Evolutionary conservation across 2,329 filamentous ascomycete genomes (phyloP).

Genomic region (Daldinia sp.): DNA sequence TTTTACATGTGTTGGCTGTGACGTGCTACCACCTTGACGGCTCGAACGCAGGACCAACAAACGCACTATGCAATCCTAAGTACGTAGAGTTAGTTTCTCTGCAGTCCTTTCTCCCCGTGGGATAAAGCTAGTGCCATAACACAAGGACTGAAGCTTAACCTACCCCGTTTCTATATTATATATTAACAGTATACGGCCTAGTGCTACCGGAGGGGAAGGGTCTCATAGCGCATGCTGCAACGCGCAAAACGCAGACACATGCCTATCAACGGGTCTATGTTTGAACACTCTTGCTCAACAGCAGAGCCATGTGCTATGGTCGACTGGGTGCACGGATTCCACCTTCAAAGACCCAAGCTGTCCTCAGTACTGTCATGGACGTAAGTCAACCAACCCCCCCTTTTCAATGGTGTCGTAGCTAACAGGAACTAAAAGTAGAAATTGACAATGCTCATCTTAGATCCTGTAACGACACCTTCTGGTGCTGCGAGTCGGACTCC

Average conservation of each 20-base stretch:
- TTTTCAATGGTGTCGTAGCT: background rate
- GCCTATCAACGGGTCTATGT: slow-evolving; percentile 44
- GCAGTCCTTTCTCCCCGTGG: background rate
- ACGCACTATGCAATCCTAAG: slow-evolving; percentile 40
- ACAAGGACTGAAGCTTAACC: background rate
- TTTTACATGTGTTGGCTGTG: slow-evolving; percentile 31
- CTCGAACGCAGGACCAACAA: slow-evolving; percentile 30
- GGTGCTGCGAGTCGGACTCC: slow-evolving; percentile 40
- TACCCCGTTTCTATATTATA: background rate
- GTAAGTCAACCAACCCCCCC: slow-evolving; percentile 23
- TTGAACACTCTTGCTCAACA: slow-evolving; percentile 39
- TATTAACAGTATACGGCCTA: slow-evolving; percentile 11
- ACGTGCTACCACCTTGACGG: slow-evolving; percentile 41
- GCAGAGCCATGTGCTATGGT: slow-evolving; percentile 40
- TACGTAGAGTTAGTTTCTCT: slow-evolving; percentile 8
- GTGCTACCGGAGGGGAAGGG: slow-evolving; percentile 33
- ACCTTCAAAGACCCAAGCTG: slow-evolving; percentile 43
- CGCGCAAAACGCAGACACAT: slow-evolving; percentile 40
- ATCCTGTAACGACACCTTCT: slow-evolving; percentile 40
- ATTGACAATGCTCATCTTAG: slow-evolving; percentile 36
- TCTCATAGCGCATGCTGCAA: slow-evolving; percentile 46
- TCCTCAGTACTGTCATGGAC: slow-evolving; percentile 40
- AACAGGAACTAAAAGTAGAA: slow-evolving; percentile 24
- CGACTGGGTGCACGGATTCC: slow-evolving; percentile 43
- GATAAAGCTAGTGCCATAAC: background rate